phyloP scores from a whole-genome alignment of 2,329 filamentous ascomycete species.

The Cladophialophora immunda region DNA sequence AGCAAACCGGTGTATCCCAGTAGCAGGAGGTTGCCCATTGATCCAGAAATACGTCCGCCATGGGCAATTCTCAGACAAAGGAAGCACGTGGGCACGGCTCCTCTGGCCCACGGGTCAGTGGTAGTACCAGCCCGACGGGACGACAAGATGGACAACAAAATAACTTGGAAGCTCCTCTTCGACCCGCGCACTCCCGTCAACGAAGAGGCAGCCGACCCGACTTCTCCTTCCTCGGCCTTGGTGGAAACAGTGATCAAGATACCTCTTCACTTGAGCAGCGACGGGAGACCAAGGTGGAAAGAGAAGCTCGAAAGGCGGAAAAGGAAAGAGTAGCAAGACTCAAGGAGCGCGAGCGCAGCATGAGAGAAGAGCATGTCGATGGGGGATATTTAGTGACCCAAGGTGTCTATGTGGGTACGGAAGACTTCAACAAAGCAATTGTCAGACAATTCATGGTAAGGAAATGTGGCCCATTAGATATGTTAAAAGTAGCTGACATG shows the following conservation, averaged over 20 bases:
- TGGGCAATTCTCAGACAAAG: conserved; percentile 59
- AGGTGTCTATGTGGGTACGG: conserved; percentile 88
- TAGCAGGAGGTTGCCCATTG: conserved; percentile 30
- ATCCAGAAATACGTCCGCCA: conserved; percentile 37
- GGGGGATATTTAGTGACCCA: conserved; percentile 94
- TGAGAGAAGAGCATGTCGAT: conserved; percentile 91
- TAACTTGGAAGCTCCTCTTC: conserved; percentile 24
- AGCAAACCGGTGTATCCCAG: conserved; percentile 24
- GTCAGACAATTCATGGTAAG: conserved; percentile 90
- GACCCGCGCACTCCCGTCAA: conserved; percentile 51
- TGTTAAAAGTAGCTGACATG: neutral
- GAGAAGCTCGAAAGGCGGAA: conserved; percentile 85
- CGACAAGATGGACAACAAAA: conserved; percentile 34
- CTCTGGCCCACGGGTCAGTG: conserved; percentile 31
- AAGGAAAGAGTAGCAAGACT: conserved; percentile 77
- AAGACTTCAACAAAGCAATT: conserved; percentile 90
- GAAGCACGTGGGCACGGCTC: conserved; percentile 49
- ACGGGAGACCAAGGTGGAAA: conserved; percentile 88
- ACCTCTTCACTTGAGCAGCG: conserved; percentile 65
- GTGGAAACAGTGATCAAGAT: conserved; percentile 59
- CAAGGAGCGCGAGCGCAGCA: conserved; percentile 88
- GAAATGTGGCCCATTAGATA: conserved; percentile 11
- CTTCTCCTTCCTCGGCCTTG: conserved; percentile 67
- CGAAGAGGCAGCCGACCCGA: conserved; percentile 66
- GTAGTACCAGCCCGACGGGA: conserved; percentile 28